Evolutionary conservation across 345 rosid genomes (phyloP).

Genomic region (Eucalyptus pauciflora): DNA sequence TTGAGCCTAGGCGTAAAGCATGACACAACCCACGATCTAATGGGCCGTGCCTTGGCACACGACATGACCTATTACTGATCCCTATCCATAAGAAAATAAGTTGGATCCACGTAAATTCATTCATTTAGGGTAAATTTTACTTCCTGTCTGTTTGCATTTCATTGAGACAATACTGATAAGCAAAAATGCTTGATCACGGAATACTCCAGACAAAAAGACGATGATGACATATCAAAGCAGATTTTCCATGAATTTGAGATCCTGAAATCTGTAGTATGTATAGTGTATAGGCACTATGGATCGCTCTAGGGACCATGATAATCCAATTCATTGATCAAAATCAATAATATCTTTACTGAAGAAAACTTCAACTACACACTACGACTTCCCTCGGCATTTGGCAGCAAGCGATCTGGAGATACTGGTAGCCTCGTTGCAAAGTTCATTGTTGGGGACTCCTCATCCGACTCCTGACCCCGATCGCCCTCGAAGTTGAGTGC

Average conservation of each 20-base stretch:
- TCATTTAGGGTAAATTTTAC: no score
- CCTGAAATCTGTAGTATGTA: not conserved
- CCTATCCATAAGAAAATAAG: not conserved
- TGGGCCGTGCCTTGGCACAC: no score
- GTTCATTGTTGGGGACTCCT: conserved; percentile 2
- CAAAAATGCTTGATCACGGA: not conserved
- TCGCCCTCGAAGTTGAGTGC: conserved; percentile 65
- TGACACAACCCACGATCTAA: not conserved
- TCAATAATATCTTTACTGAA: no score
- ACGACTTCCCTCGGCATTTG: not conserved
- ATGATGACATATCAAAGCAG: not conserved
- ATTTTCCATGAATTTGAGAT: not conserved
- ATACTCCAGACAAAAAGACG: rapidly evolving
- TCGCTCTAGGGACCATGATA: rapidly evolving
- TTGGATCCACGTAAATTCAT: no score
- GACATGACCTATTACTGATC: not conserved
- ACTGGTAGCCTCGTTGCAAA: conserved; percentile 26
- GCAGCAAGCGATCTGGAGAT: conserved; percentile 15
- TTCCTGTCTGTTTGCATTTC: rapidly evolving
- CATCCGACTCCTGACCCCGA: not conserved
- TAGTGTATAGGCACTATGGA: not conserved
- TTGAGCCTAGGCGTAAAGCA: rapidly evolving
- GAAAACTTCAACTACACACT: not conserved
- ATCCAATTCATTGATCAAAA: no score
- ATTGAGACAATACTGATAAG: no score